Percentiles rank a stretch among this genome's conserved stretches.
Conservation (phyloP, 2,329 filamentous ascomycete genomes). For the Botrytis porri region DNA sequence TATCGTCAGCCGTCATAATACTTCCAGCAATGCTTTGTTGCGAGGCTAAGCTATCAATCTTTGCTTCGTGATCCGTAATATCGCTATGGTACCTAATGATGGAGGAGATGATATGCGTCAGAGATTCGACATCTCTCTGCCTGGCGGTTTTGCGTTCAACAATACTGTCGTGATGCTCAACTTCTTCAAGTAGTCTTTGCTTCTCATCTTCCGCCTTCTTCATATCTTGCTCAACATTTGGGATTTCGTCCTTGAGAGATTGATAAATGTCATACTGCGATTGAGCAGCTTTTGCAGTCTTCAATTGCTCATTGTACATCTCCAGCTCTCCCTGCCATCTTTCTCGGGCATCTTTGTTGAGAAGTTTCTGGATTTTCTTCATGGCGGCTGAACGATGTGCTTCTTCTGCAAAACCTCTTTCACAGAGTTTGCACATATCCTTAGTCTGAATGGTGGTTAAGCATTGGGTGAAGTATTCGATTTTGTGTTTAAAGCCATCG, state of each 20-base stretch:
- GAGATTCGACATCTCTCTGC: slow-evolving; percentile 70
- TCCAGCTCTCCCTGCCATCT: slow-evolving; percentile 61
- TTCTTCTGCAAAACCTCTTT: slow-evolving; percentile 62
- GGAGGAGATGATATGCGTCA: slow-evolving; percentile 71
- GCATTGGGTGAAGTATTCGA: slow-evolving; percentile 69
- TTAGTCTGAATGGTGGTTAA: slow-evolving; percentile 62
- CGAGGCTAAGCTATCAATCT: slow-evolving; percentile 71
- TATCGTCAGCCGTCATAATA: slow-evolving; percentile 74
- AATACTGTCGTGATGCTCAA: slow-evolving; percentile 65
- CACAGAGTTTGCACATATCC: slow-evolving; percentile 75
- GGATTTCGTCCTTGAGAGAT: slow-evolving; percentile 67
- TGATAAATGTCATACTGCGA: slow-evolving; percentile 72
- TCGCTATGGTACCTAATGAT: slow-evolving; percentile 73
- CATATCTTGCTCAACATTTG: slow-evolving; percentile 62
- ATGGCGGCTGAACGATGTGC: slow-evolving; percentile 62
- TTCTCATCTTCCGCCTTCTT: slow-evolving; percentile 60
- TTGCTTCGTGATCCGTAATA: slow-evolving; percentile 65
- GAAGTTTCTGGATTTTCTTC: slow-evolving; percentile 62
- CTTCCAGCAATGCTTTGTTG: slow-evolving; percentile 68
- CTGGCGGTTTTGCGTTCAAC: slow-evolving; percentile 63
- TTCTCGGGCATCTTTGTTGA: slow-evolving; percentile 60
- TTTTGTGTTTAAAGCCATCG: slow-evolving; percentile 65
- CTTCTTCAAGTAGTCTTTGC: slow-evolving; percentile 54
- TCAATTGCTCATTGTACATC: slow-evolving; percentile 49
- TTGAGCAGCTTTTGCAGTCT: slow-evolving; percentile 59